These are phyloP conservation scores for Laetiporus sulphureus DNA, from an alignment of 1,284 basidiomycete genomes.

Conservation along the genomic window DNA sequence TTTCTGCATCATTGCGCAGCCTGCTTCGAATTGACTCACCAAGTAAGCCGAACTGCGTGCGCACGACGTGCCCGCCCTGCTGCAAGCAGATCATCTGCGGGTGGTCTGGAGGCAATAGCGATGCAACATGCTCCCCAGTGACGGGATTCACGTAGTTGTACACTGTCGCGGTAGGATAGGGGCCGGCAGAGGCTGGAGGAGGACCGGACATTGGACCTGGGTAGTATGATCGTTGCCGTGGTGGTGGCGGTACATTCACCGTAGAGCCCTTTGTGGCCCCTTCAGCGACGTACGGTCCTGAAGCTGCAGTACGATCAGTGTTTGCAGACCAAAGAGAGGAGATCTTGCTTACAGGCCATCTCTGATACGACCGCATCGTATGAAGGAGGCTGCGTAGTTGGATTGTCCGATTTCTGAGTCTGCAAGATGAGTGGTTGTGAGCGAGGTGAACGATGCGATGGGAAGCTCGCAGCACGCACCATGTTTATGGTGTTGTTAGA, in stretches of 20 bases:
- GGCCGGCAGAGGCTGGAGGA: slow-evolving; percentile 13
- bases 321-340: background rate
- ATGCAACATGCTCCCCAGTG: slow-evolving; percentile 40
- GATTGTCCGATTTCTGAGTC: slow-evolving; percentile 3
- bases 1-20: too few species aligned
- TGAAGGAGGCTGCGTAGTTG: slow-evolving; percentile 16
- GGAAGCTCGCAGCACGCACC: slow-evolving; percentile 13
- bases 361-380: slow-evolving; percentile 16
- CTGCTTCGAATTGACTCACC: too few species aligned
- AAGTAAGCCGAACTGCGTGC: slow-evolving; percentile 58
- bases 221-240: too few species aligned
- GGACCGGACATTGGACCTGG: slow-evolving; percentile 8
- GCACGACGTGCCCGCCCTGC: slow-evolving; percentile 54
- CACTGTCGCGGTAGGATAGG: slow-evolving; percentile 24
- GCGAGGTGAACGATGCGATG: background rate
- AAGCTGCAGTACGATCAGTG: slow-evolving; percentile 8
- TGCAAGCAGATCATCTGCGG: slow-evolving; percentile 79
- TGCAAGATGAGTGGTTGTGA: background rate
- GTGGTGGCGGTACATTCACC: slow-evolving; percentile 23
- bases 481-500: slow-evolving; percentile 13
- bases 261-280: slow-evolving; percentile 16
- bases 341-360: slow-evolving; percentile 8
- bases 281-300: slow-evolving; percentile 18
- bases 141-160: slow-evolving; percentile 40
- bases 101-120: slow-evolving; percentile 62